Conservation (phyloP, 176 grass and related monocot species). For the Pontederia crassipes region DNA sequence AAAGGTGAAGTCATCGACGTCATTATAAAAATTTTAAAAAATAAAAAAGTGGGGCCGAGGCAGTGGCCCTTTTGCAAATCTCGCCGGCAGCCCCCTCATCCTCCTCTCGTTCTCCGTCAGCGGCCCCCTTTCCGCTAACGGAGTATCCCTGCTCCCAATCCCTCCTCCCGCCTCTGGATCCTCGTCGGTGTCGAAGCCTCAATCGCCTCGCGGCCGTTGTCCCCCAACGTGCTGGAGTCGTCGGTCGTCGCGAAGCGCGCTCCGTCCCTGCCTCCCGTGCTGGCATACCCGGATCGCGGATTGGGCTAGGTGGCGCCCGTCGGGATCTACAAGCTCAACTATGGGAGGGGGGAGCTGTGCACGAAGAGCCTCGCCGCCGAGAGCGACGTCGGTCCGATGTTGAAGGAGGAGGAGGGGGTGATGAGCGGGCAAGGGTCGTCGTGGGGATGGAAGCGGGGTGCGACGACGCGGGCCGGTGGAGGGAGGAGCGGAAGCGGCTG, state of each 20-base stretch:
- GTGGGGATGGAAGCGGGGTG: background rate
- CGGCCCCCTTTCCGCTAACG: background rate
- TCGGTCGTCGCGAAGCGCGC: background rate
- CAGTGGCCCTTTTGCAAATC: too few relatives aligned
- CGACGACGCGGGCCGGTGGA: background rate
- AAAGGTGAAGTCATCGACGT: too few relatives aligned
- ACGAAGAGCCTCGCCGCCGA: slow-evolving; percentile 14
- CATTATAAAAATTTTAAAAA: too few relatives aligned
- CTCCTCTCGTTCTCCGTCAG: too few relatives aligned
- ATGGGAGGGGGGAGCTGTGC: background rate
- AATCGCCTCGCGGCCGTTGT: background rate
- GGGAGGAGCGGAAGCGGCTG: background rate
- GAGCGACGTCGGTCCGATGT: slow-evolving; percentile 6
- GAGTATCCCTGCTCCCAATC: background rate
- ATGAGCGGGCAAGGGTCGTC: background rate
- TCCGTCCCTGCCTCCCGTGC: too few relatives aligned
- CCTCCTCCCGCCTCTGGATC: background rate
- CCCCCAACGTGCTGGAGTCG: background rate
- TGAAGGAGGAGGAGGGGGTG: background rate
- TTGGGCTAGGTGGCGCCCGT: background rate
- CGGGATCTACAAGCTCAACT: slow-evolving; percentile 1
- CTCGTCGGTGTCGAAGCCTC: background rate
- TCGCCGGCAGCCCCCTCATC: too few relatives aligned
- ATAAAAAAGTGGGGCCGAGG: too few relatives aligned
- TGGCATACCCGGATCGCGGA: background rate